Conservation (phyloP, 2,329 filamentous ascomycete genomes). For the Cordyceps javanica region DNA sequence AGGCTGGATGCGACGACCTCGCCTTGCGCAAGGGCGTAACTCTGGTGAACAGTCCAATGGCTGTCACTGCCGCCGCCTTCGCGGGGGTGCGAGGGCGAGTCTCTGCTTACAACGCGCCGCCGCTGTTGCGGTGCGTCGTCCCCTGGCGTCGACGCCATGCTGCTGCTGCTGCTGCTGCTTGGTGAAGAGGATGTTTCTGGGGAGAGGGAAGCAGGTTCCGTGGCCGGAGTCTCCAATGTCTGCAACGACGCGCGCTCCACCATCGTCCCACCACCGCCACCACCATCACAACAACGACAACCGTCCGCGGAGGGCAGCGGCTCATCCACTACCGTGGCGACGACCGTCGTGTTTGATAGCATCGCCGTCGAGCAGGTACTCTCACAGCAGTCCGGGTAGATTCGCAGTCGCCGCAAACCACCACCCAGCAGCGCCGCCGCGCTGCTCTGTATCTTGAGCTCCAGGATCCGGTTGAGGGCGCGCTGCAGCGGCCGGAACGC, state of each 20-base stretch:
- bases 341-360: not conserved
- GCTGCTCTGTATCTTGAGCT: not conserved
- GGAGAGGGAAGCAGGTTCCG: not conserved
- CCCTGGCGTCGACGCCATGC: fast-evolving
- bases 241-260: not conserved
- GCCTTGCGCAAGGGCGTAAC: constrained; percentile 3
- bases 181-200: not conserved
- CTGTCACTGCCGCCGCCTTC: no score
- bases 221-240: no score
- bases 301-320: not conserved
- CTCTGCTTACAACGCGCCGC: no score
- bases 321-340: not conserved
- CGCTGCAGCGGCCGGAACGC: not conserved
- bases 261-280: no score
- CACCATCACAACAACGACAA: no score
- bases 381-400: not conserved
- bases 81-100: no score
- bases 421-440: not conserved
- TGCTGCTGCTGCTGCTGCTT: not conserved
- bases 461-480: not conserved
- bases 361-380: constrained; percentile 1
- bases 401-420: no score
- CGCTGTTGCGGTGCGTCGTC: no score
- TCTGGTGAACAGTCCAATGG: not conserved
- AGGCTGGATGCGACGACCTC: not conserved